Conservation (phyloP, 257 asterid genomes). For the Nicotiana sylvestris region DNA sequence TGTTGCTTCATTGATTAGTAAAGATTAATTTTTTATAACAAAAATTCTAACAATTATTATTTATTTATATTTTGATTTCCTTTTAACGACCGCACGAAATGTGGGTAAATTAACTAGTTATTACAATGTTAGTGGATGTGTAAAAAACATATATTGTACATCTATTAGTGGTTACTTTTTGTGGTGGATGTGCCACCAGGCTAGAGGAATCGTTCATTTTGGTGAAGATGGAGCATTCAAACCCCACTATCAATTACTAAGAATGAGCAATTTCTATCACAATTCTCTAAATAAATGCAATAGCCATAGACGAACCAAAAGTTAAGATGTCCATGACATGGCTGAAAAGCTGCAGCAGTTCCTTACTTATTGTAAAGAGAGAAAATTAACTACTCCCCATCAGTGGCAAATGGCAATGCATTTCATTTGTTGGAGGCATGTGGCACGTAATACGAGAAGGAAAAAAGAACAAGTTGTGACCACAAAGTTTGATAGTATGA, state of each 20-base stretch:
- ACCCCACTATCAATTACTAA: conserved; percentile 7
- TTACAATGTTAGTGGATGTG: neutral
- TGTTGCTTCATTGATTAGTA: too few species aligned
- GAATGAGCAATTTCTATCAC: neutral
- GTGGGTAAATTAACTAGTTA: neutral
- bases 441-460: neutral
- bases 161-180: neutral
- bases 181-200: neutral
- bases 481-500: neutral
- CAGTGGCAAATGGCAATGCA: neutral
- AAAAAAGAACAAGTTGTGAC: neutral
- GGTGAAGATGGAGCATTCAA: neutral
- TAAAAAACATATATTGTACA: neutral
- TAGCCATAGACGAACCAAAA: neutral
- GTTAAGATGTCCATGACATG: neutral
- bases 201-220: neutral
- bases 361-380: neutral
- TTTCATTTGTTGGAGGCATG: conserved; percentile 1
- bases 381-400: neutral
- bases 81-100: too few species aligned
- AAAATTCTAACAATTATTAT: too few species aligned
- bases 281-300: neutral
- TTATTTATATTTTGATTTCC: too few species aligned
- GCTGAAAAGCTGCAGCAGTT: neutral
- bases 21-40: too few species aligned